Evolutionary conservation across 1,139 yeast species (phyloP), one percentile per base, ranked within the genome.

Genomic region (Pichia sp.): DNA sequence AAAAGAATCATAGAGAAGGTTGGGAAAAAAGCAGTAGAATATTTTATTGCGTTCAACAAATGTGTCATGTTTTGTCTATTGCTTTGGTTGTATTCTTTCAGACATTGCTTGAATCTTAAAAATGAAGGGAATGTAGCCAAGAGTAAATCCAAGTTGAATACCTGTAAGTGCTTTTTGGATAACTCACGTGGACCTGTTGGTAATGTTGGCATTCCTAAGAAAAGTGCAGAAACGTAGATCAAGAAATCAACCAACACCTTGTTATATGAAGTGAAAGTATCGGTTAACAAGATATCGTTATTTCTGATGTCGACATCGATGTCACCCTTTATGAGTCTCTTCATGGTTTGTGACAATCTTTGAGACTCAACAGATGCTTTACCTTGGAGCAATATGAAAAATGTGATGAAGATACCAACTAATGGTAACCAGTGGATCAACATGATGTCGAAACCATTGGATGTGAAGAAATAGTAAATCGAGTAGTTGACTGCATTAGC

Each of bases 61-160:
- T 89, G 94, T 44, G 70, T 70, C 35, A 48, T 65, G 34, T 79
- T 72, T n/a, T 67, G 63, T 28, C 67, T 66, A 10, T 69, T 68
- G 3, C 85, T 75, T 27, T 73, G 62, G 14, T 66, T 57, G 60
- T 73, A 89, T 59, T 93, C 99, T 47, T 69, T 69, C 62, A 83
- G 66, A 65, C 98, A 93, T 67, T 93, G 99, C 40, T 79, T 76
- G 34, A 93, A 73, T 57, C 99, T 76, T 33, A 91, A 79, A 15
- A 77, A 57, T 11, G 81, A 77, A 1, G 99, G 99, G 6, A 60
- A 59, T 40, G 81, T 69, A 22, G 73, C 75, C 56, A 77, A 73
- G 34, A 74, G 70, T 12, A 72, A 52, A 48, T 83, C 87, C 28
- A 83, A 55, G 22, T 62, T 60, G 48, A 65, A 64, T 4, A 55